Base-by-base conservation (phyloP, 2,329 filamentous ascomycete species). In the Ceratocystis papillata region DNA sequence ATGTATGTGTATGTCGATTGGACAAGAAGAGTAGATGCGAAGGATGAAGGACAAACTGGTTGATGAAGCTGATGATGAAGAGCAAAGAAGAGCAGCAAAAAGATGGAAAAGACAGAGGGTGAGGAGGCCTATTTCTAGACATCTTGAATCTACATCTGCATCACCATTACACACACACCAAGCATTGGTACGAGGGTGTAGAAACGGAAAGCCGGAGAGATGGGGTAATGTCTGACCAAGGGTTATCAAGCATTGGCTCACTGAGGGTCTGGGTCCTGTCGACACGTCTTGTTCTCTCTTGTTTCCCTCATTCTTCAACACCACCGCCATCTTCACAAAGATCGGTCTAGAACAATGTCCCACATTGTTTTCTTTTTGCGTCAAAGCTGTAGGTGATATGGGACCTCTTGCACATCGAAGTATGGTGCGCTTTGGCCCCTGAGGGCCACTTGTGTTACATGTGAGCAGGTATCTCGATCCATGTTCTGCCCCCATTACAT, bases 111-210 rank as follows among this genome's bases (percentile, higher is more conserved):
- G 44, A 17, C 25, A 50, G 61, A 63, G 28, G 55, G 17, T 3
- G n/a, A n/a, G 55, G 17, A 28, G 30, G 30, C 25, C 55, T 59
- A 59, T 59, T 59, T 59, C 55, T 59, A 59, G 55, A 59, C 55
- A 37, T n/a, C 10, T 22, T 3, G 28, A 59, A 59, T 7, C 55
- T 59, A 25, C 28, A 4, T 37, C 28, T 41, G 10, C 37, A 41
- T 41, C 37, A 41, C 37, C 37, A 41, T 41, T 41, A 41, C 37
- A 41, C 37, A 41, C 12, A 41, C 37, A 15, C 37, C 37, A 41
- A 41, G 37, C 37, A 41, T 4, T 12, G 3, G 37, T 41, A 41
- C 37, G 37, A 41, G 12, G 37, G 37, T 41, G 10, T 12, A 59
- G 28, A 7, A 0, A 15, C n/a, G 17, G 55, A 37, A 37, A n/a